Evolutionary conservation across 2,329 filamentous ascomycete species (phyloP).

Genomic region (Sarocladiaceae sp.): DNA sequence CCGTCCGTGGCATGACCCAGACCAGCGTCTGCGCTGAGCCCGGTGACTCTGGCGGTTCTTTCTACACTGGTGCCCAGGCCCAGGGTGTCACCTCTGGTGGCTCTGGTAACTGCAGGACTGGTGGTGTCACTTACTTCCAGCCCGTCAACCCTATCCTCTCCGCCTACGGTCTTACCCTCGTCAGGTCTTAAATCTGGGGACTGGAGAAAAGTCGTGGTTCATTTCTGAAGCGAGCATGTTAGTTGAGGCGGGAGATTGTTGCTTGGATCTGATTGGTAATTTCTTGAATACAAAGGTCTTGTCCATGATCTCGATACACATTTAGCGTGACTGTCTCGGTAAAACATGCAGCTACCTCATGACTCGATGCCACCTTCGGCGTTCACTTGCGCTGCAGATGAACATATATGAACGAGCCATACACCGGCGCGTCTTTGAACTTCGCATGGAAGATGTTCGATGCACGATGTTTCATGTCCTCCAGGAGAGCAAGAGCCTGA

Average conservation of each 20-base stretch:
- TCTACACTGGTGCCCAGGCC: slow-evolving; percentile 34
- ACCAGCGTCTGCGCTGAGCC: slow-evolving; percentile 37
- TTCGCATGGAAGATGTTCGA: no score
- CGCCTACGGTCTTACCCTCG: slow-evolving; percentile 22
- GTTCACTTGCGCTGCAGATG: no score
- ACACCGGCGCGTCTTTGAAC: no score
- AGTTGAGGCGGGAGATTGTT: neutral
- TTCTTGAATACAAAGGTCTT: no score
- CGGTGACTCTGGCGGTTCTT: slow-evolving; percentile 36
- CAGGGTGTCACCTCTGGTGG: slow-evolving; percentile 38
- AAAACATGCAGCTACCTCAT: no score
- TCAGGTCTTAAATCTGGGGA: slow-evolving; percentile 9
- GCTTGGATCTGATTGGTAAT: no score
- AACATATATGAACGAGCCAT: no score
- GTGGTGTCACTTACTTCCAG: slow-evolving; percentile 36
- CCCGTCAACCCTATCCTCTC: slow-evolving; percentile 36
- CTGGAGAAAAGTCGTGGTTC: neutral
- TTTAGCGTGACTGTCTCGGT: no score
- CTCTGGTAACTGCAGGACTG: slow-evolving; percentile 30
- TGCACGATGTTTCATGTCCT: no score
- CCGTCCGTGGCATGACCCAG: slow-evolving; percentile 34
- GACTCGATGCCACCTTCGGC: no score
- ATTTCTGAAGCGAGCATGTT: neutral
- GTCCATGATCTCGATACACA: no score
- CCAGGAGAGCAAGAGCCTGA: no score